These are phyloP conservation scores for Helianthus tuberosus DNA, from an alignment of 129 eudicot species.

Conservation along the genomic window DNA sequence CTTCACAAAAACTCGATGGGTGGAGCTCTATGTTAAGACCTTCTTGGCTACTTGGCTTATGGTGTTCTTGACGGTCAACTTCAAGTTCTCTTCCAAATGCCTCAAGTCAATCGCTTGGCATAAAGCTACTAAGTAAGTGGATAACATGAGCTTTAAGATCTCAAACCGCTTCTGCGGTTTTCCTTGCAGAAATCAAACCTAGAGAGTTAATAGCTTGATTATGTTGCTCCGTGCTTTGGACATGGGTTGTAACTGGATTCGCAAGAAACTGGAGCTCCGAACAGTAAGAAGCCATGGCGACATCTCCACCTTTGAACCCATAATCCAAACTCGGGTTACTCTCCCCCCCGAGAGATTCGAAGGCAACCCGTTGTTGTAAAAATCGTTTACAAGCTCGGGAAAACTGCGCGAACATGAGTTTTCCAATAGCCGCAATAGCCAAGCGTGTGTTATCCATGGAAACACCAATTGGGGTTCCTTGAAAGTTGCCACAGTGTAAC, in stretches of 20 bases:
- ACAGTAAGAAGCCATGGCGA: conserved; percentile 5
- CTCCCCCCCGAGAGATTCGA: conserved; percentile 44
- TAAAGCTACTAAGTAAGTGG: conserved; percentile 4
- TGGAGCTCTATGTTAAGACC: conserved; percentile 30
- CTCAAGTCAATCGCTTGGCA: conserved; percentile 37
- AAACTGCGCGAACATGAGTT: conserved; percentile 19
- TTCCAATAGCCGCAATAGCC: conserved; percentile 56
- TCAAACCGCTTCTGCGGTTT: conserved; percentile 48
- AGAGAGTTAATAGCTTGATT: conserved; percentile 26
- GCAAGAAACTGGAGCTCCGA: not conserved
- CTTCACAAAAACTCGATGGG: not conserved
- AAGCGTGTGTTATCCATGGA: conserved; percentile 69
- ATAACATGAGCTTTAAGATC: conserved; percentile 10
- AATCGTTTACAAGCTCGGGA: conserved; percentile 19
- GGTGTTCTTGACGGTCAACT: not conserved
- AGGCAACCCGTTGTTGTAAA: conserved; percentile 49
- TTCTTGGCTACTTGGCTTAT: not conserved
- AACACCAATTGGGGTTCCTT: conserved; percentile 72
- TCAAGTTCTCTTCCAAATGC: conserved; percentile 50
- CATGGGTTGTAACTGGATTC: conserved; percentile 8
- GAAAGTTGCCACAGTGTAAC: conserved; percentile 64
- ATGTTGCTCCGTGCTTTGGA: conserved; percentile 11
- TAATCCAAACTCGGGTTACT: conserved; percentile 25
- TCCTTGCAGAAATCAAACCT: conserved; percentile 42
- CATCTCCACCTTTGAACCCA: not conserved